Percentiles rank a stretch among this genome's conserved stretches.
These are phyloP conservation scores for Zelonia costaricensis DNA, from an alignment of 208 protist genomes.

Conservation along the genomic window DNA sequence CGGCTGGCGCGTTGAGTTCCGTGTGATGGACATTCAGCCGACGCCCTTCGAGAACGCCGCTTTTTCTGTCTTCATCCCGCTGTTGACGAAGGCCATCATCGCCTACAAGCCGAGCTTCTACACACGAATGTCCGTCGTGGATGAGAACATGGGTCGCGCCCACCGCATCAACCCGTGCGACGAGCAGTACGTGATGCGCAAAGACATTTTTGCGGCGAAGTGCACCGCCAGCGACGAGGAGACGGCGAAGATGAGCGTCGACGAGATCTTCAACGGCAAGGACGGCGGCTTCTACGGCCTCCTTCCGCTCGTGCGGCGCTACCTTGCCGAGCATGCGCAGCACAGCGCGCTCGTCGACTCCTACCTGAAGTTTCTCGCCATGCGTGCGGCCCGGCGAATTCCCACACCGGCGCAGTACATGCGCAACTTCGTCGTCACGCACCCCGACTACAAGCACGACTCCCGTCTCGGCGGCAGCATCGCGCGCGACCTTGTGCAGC, in stretches of 20 bases:
- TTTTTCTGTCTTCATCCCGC: conserved; percentile 95
- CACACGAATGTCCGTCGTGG: conserved; percentile 96
- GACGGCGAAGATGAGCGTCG: conserved; percentile 85
- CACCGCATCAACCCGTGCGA: conserved; percentile 88
- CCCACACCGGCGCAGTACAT: conserved; percentile 94
- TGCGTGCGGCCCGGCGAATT: conserved; percentile 93
- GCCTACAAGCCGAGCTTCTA: conserved; percentile 96
- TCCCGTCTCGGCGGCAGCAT: conserved; percentile 92
- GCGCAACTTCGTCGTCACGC: conserved; percentile 91
- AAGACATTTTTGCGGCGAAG: conserved; percentile 72
- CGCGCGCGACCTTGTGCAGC: conserved; percentile 83
- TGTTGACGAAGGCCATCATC: conserved; percentile 95
- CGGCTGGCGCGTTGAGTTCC: conserved; percentile 98
- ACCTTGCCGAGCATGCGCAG: conserved; percentile 80
- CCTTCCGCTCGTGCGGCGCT: conserved; percentile 91
- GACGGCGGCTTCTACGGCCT: conserved; percentile 91
- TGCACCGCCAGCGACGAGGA: conserved; percentile 54
- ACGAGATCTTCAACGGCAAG: conserved; percentile 97
- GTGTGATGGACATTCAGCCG: conserved; percentile 95
- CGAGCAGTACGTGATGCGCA: conserved; percentile 96
- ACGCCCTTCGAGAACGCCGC: conserved; percentile 99
- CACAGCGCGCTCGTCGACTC: conserved; percentile 55
- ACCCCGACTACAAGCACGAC: conserved; percentile 96
- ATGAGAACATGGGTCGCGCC: conserved; percentile 97
- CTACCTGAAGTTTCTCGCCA: conserved; percentile 93